Evolutionary conservation across 2,329 filamentous ascomycete genomes (phyloP), one percentile per base, ranked within the genome.

Genomic region (Sclerotinia glacialis): DNA sequence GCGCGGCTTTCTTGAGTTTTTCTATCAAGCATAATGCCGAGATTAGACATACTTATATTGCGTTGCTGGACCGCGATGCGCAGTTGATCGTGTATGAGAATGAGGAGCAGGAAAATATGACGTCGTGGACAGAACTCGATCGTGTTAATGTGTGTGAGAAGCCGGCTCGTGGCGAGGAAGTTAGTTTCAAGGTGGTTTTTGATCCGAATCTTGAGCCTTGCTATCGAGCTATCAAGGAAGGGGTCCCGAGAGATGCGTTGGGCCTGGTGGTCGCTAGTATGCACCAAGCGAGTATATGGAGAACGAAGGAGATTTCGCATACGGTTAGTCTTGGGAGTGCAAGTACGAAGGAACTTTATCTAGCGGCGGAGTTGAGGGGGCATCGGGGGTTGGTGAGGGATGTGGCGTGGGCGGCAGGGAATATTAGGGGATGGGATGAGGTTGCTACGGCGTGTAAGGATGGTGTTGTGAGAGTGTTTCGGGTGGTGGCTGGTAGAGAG

Each of bases 401-500:
- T 76, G 86, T 97, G 1, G 89, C 92, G 2, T 99, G 95, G 95
- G 92, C 94, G 0, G 90, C 93, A 58, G 94, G 93, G 16, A 96
- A 93, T 71, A 92, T 96, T 73, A 83, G 93, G 49, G 94, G 94
- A 1, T 94, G 92, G 76, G 95, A 99, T 77, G 85, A 94, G 67
- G 85, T 98, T 72, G 95, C 94, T 3, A 96, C 93, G 7, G 94
- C 93, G 2, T 95, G 92, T 76, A 96, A 96, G 77, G 95, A 99
- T 76, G 94, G 95, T 3, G 89, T 87, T 72, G 87, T 97, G 50
- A 85, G 94, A 50, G 89, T 99, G n/a, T 97, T 96, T 75, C 88
- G 94, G 72, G 78, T 96, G 23, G 86, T 88, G 46, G 90, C 89
- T 0, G 69, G 47, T 21, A 80, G 72, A 9, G 83, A 77, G 56